Conservation (phyloP, 345 rosid genomes). For the Odontarrhena argentea region DNA sequence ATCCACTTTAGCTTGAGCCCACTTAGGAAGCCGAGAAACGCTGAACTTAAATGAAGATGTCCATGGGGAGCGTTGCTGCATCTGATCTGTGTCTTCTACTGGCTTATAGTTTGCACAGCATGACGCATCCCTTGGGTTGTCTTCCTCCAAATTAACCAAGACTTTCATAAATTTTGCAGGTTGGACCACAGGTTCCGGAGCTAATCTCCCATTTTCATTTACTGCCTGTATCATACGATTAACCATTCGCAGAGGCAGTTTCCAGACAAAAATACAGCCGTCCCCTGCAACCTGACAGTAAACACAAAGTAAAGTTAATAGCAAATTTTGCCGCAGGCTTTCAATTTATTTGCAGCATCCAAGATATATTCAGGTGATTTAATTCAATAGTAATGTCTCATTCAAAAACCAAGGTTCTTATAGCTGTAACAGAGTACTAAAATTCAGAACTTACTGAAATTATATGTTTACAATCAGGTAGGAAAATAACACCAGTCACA, state of each 20-base stretch:
- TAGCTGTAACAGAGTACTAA: slow-evolving; percentile 11
- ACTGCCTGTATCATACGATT: slow-evolving; percentile 57
- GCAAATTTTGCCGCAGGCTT: neutral
- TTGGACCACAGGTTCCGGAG: slow-evolving; percentile 46
- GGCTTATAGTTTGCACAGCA: slow-evolving; percentile 36
- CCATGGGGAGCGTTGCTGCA: slow-evolving; percentile 45
- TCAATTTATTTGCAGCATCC: slow-evolving; percentile 12
- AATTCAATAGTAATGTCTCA: slow-evolving; percentile 3
- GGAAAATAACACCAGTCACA: slow-evolving; percentile 73
- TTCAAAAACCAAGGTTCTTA: slow-evolving; percentile 1
- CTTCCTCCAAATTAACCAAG: slow-evolving; percentile 45
- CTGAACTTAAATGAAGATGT: slow-evolving; percentile 69
- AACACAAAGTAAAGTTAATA: slow-evolving; percentile 25
- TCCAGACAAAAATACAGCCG: slow-evolving; percentile 82
- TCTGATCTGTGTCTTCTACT: slow-evolving; percentile 38
- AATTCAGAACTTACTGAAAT: slow-evolving; percentile 66
- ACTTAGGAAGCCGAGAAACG: slow-evolving; percentile 78
- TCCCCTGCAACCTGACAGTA: slow-evolving; percentile 68
- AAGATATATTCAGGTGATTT: neutral
- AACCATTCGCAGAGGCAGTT: slow-evolving; percentile 60
- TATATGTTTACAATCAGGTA: slow-evolving; percentile 84
- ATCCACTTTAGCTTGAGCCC: slow-evolving; percentile 78
- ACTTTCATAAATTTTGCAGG: slow-evolving; percentile 46
- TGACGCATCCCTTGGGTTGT: slow-evolving; percentile 39
- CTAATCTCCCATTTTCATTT: slow-evolving; percentile 47